A percentile compares a stretch with the other conserved stretches of the same genome.
Evolutionary conservation across 257 asterid genomes (phyloP).

Genomic region (Rhazya stricta): DNA sequence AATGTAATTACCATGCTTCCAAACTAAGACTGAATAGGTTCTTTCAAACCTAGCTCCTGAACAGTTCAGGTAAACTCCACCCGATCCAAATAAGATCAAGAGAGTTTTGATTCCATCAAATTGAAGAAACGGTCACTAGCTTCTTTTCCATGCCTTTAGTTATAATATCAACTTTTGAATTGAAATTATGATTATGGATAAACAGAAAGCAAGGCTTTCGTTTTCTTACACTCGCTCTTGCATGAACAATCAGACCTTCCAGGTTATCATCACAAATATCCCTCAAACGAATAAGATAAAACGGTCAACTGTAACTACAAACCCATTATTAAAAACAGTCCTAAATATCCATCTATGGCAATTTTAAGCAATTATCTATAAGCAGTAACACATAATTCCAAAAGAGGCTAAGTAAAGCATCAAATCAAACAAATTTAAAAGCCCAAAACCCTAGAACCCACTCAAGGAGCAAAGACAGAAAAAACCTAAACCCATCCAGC

Average conservation of each 20-base stretch:
- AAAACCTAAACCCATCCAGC: not conserved
- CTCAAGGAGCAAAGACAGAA: not conserved
- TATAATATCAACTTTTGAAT: not conserved
- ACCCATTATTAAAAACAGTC: not conserved
- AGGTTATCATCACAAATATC: not conserved
- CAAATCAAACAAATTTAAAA: constrained; percentile 2
- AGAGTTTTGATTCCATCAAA: too few relatives aligned
- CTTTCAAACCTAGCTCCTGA: constrained; percentile 3
- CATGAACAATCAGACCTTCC: constrained; percentile 1
- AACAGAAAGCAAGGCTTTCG: not conserved
- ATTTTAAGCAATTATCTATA: not conserved
- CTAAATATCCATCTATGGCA: not conserved
- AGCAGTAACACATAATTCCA: constrained; percentile 5
- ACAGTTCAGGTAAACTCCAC: not conserved
- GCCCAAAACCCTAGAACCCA: not conserved
- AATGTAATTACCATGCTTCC: not conserved
- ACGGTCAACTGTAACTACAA: not conserved
- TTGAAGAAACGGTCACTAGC: not conserved
- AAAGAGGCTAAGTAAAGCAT: not conserved
- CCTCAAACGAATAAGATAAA: not conserved
- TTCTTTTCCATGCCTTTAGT: too few relatives aligned
- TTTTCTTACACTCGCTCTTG: not conserved
- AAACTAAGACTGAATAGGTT: not conserved
- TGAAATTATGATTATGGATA: not conserved
- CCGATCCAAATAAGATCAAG: not conserved